These are phyloP conservation scores for Hirschioporus abietinus DNA, from an alignment of 768 basidiomycete species.

Conservation along the genomic window DNA sequence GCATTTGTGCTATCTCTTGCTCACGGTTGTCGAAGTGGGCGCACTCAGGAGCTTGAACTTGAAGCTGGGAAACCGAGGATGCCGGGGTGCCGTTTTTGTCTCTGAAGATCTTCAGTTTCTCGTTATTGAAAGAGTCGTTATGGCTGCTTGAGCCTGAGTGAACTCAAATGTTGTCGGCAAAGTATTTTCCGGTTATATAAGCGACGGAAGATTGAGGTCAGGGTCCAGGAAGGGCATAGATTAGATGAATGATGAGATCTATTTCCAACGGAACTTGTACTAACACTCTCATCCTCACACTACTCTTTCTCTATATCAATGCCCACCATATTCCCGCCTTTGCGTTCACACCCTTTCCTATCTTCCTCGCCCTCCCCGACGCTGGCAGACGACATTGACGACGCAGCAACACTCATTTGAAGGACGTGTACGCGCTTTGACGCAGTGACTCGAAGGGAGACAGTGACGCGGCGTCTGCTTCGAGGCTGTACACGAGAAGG, in stretches of 20 bases:
- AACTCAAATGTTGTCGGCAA: background rate
- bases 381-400: background rate
- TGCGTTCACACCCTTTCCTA: background rate
- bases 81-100: too few species aligned
- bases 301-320: background rate
- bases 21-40: too few species aligned
- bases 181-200: background rate
- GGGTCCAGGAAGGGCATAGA: background rate
- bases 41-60: too few species aligned
- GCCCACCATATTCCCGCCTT: background rate
- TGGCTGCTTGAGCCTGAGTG: background rate
- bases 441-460: background rate
- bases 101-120: too few species aligned
- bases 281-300: background rate
- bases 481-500: background rate
- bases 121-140: too few species aligned
- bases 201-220: background rate
- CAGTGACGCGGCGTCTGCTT: background rate
- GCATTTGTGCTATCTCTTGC: too few species aligned
- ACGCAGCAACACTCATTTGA: background rate
- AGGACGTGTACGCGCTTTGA: too few species aligned
- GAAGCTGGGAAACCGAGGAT: too few species aligned
- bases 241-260: background rate
- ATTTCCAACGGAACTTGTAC: background rate
- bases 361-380: background rate